Evolutionary conservation across 768 basidiomycete species (phyloP).

Genomic region (Mycena floridula): DNA sequence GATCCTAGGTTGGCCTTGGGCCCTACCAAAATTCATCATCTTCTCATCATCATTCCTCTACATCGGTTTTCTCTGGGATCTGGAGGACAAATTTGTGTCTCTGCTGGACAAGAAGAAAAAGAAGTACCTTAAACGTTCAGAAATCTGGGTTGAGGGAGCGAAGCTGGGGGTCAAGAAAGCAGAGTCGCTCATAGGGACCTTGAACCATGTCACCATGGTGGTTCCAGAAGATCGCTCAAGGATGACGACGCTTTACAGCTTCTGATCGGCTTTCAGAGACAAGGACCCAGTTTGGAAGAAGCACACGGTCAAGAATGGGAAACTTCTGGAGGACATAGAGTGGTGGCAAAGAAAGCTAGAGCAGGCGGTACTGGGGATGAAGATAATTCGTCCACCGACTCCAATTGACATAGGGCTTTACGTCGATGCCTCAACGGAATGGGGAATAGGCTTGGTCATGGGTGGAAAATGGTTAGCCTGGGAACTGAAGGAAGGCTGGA

Average conservation of each 20-base stretch:
- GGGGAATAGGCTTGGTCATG: slow-evolving; percentile 34
- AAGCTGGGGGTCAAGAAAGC: slow-evolving; percentile 13
- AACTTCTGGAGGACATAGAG: neutral
- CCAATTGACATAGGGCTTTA: slow-evolving; percentile 19
- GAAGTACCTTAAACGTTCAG: slow-evolving; percentile 21
- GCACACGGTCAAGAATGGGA: neutral
- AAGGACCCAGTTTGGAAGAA: neutral
- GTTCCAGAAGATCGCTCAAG: slow-evolving; percentile 21
- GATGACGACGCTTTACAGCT: slow-evolving; percentile 22
- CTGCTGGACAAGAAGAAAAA: slow-evolving; percentile 23
- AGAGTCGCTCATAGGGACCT: slow-evolving; percentile 24
- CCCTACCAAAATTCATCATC: slow-evolving; percentile 8
- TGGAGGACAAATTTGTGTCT: slow-evolving; percentile 18
- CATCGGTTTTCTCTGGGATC: slow-evolving; percentile 31
- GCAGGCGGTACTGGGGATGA: neutral
- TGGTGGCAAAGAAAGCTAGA: neutral
- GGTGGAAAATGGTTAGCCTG: slow-evolving; percentile 32
- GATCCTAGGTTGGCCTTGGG: slow-evolving; percentile 19
- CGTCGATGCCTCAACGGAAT: slow-evolving; percentile 33
- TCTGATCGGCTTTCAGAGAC: slow-evolving; percentile 17
- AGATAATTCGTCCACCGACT: slow-evolving; percentile 6
- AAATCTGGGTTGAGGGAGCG: slow-evolving; percentile 7
- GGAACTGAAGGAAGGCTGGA: slow-evolving; percentile 27
- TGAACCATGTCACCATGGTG: slow-evolving; percentile 29
- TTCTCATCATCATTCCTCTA: slow-evolving; percentile 22